A percentile compares a stretch with the other conserved stretches of the same genome.
Conservation (phyloP, 441 rosid species). For the Populus trichocarpa region DNA sequence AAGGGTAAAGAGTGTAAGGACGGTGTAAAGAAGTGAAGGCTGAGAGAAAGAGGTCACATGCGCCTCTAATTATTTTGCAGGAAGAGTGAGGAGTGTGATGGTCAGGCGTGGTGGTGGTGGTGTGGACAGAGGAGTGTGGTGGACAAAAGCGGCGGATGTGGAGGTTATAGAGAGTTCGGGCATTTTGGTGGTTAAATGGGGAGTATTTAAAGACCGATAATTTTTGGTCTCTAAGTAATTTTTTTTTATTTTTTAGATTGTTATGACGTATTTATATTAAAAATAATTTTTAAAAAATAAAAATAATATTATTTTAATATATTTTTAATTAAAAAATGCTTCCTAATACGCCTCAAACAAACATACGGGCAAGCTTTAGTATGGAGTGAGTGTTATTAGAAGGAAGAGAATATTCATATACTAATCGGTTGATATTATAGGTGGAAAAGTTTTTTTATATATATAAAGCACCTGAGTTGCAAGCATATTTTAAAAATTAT, state of each 20-base stretch:
- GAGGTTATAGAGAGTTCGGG: not conserved
- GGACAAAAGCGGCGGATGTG: constrained; percentile 1
- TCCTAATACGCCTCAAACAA: too few species aligned
- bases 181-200: not conserved
- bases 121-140: constrained; percentile 27
- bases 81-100: constrained; percentile 40
- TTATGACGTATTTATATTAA: too few species aligned
- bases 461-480: too few species aligned
- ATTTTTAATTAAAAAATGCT: too few species aligned
- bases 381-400: not conserved
- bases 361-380: not conserved
- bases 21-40: constrained; percentile 40
- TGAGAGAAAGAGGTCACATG: constrained; percentile 47
- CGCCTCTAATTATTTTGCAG: constrained; percentile 71
- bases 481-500: too few species aligned
- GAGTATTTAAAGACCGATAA: not conserved
- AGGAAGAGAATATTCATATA: too few species aligned
- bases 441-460: too few species aligned
- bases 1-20: constrained; percentile 56
- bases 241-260: too few species aligned
- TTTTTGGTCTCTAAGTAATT: too few species aligned
- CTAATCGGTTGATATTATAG: too few species aligned
- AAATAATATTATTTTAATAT: too few species aligned
- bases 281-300: too few species aligned
- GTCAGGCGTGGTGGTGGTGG: constrained; percentile 17